A percentile compares a stretch with the other conserved stretches of the same genome.
Conservation (phyloP, 1,284 basidiomycete species). For the Rhodotorula mucilaginosa region DNA sequence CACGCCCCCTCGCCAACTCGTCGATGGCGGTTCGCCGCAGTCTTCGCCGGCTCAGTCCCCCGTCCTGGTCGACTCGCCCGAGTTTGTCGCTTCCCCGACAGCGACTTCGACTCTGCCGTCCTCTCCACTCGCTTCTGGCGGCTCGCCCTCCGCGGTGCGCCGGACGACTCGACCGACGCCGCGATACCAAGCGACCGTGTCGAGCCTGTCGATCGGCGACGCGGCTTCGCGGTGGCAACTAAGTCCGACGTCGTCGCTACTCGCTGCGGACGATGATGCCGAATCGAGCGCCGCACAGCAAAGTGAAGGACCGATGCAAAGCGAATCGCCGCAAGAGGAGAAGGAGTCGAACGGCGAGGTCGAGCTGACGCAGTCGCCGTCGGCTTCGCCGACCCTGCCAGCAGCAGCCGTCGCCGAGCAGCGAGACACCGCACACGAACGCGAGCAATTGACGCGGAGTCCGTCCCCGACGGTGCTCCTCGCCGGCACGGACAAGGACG, state of each 20-base stretch:
- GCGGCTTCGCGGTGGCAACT: not conserved
- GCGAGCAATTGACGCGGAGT: not conserved
- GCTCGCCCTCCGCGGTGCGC: not conserved
- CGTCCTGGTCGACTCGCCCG: conserved; percentile 18
- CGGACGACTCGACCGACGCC: not conserved
- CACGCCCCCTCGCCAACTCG: not conserved
- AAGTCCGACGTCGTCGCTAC: not conserved
- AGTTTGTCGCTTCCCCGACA: conserved; percentile 18
- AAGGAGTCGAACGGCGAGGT: not conserved
- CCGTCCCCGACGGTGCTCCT: not conserved
- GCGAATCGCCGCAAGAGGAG: not conserved
- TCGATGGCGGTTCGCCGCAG: not conserved
- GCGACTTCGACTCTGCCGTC: not conserved
- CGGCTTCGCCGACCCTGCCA: not conserved
- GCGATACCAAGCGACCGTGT: conserved; percentile 13
- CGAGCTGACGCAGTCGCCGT: not conserved
- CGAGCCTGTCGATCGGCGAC: conserved; percentile 5
- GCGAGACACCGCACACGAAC: not conserved
- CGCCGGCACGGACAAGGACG: not conserved
- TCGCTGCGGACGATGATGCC: not conserved
- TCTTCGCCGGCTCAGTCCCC: not conserved
- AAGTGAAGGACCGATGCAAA: too few species aligned
- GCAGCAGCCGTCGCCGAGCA: too few species aligned
- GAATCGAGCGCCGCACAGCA: not conserved
- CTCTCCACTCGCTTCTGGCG: not conserved